A percentile compares a stretch with the other conserved stretches of the same genome.
phyloP scores from a whole-genome alignment of 2,329 filamentous ascomycete species.

The Colletotrichum sp. region DNA sequence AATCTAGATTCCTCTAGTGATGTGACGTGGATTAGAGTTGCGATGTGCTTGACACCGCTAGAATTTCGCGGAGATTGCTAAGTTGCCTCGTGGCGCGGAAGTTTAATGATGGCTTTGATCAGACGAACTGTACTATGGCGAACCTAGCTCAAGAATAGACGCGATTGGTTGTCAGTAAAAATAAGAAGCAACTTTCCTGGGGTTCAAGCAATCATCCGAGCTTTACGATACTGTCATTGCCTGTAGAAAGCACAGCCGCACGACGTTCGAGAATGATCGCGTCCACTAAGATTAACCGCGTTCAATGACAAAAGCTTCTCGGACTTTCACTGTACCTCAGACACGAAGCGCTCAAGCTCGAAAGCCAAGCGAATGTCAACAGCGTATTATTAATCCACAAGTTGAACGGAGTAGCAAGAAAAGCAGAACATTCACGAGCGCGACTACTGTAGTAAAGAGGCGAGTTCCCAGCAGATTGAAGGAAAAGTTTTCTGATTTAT shows the following conservation, averaged over 20 bases:
- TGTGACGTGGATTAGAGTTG: not conserved
- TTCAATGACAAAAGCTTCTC: not conserved
- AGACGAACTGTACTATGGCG: not conserved
- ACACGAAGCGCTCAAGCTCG: not conserved
- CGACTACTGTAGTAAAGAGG: not conserved
- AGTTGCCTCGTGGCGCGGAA: not conserved
- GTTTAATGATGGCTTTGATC: not conserved
- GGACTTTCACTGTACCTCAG: not conserved
- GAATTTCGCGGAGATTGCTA: not conserved
- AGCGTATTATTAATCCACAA: rapidly evolving
- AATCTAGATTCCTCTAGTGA: not conserved
- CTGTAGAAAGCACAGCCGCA: not conserved
- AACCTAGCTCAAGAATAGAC: not conserved
- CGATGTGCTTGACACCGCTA: not conserved
- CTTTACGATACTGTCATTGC: not conserved
- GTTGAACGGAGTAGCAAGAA: not conserved
- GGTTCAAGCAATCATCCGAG: not conserved
- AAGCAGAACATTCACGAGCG: not conserved
- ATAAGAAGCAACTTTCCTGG: not conserved
- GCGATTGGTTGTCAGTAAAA: not conserved
- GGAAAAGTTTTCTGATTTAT: not conserved
- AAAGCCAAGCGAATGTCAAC: rapidly evolving
- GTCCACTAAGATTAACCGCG: rapidly evolving
- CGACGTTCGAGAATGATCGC: not conserved
- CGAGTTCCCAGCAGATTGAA: not conserved